phyloP scores from a whole-genome alignment of 1,284 basidiomycete genomes.

The Ustilago esculenta region DNA sequence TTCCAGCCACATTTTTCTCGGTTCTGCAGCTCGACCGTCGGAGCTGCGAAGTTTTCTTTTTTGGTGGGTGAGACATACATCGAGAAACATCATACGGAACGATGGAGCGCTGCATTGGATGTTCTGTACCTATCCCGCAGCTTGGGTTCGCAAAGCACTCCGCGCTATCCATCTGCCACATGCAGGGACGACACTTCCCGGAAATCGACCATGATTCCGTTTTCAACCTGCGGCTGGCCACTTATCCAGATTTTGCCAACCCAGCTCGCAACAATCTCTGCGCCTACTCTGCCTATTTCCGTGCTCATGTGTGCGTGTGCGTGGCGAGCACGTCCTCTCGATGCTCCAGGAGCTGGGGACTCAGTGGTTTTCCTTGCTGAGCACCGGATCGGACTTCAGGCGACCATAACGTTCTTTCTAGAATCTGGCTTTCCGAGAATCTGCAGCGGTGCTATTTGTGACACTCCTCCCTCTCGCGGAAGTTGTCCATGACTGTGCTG shows the following conservation, averaged over 20 bases:
- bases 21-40: constrained; percentile 16
- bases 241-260: too few species aligned
- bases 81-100: constrained; percentile 1
- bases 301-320: too few species aligned
- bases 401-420: constrained; percentile 6
- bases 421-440: background rate
- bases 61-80: background rate
- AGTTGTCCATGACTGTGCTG: background rate
- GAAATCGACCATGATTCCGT: too few species aligned
- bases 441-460: background rate
- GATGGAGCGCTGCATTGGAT: too few species aligned
- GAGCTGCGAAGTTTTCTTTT: constrained; percentile 22
- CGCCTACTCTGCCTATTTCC: too few species aligned
- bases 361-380: background rate
- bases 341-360: too few species aligned
- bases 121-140: too few species aligned
- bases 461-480: too few species aligned
- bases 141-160: too few species aligned
- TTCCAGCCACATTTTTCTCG: background rate
- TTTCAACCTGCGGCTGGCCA: too few species aligned
- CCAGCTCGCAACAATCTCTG: too few species aligned
- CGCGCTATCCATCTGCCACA: background rate
- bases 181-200: constrained; percentile 3
- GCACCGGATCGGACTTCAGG: constrained; percentile 5
- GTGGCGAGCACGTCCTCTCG: too few species aligned